phyloP scores from a whole-genome alignment of 371 early-diverging fungal genomes.

The Syncephalastrum racemosum region DNA sequence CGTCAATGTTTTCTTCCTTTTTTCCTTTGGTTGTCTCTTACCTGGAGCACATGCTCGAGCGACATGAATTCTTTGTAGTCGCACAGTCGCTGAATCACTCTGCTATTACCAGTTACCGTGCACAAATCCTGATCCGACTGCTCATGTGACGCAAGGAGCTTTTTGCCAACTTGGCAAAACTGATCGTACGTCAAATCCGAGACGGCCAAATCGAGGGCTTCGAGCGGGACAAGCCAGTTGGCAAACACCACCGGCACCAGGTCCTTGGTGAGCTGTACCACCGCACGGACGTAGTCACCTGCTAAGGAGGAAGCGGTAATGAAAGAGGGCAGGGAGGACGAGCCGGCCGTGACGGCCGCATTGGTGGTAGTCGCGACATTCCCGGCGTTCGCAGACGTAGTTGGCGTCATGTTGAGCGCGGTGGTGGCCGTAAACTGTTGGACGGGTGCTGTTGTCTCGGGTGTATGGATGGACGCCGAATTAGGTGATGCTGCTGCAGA shows the following conservation, averaged over 20 bases:
- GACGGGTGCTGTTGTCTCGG: constrained; percentile 9
- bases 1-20: background rate
- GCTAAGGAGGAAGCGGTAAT: constrained; percentile 78
- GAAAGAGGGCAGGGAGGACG: constrained; percentile 65
- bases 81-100: constrained; percentile 28
- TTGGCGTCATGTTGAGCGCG: background rate
- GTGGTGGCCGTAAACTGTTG: constrained; percentile 5
- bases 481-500: constrained; percentile 16
- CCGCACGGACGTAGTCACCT: constrained; percentile 79
- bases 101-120: constrained; percentile 38
- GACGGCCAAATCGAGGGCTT: constrained; percentile 58
- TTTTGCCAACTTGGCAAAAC: constrained; percentile 48
- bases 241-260: constrained; percentile 86
- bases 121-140: constrained; percentile 25
- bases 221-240: constrained; percentile 62
- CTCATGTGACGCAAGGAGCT: constrained; percentile 11
- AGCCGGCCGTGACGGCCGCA: constrained; percentile 15
- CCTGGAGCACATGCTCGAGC: constrained; percentile 77
- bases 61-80: constrained; percentile 52
- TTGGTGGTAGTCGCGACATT: constrained; percentile 11
- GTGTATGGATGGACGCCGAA: constrained; percentile 15
- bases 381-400: constrained; percentile 9
- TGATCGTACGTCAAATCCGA: constrained; percentile 63
- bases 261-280: constrained; percentile 91
- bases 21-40: constrained; percentile 24